Base-by-base conservation (phyloP, 2,329 filamentous ascomycete species). In the Pseudocercospora macadamiae region DNA sequence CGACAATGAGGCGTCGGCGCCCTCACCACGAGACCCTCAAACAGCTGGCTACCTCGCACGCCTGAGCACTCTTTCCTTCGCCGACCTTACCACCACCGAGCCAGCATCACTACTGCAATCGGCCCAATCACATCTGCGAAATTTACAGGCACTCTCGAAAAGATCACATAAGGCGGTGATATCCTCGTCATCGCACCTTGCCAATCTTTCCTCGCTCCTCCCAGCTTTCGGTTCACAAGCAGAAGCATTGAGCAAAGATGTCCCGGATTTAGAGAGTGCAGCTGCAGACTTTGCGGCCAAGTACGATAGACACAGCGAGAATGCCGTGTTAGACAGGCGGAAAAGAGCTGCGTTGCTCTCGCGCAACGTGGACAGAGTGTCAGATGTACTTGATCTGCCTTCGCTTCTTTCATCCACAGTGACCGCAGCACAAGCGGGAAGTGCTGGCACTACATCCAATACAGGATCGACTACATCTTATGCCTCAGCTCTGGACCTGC, bases 361-460 rank as follows among this genome's bases (percentile, higher is more conserved):
- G 16, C 85, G 90, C 48, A 97, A 97, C 72, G 88, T 93, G 25
- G 93, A 97, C 73, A 86, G 93, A 55, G 82, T 97, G 2, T 89
- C 92, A 26, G 93, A 97, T 73, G 88, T 97, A 28, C 85, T 99
- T 59, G 93, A 97, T 69, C 83, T 99, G 26, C 95, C 95, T 0
- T 87, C 89, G 0, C 79, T 97, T 30, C 83, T 99, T 12, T 89
- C 90, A 10, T 92, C 93, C 1, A 88, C 93, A 45, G 88, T 93
- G 57, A 81, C 81, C 23, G 76, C 81, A n/a, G 77, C 76, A n/a
- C 71, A 72, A 34, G 63, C 64, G 26, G 72, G 76, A 2, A 66
- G 76, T 3, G 80, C 86, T 3, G 74, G 74, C 12, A 72, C 74
- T 4, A 64, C 77, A 1, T 80, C 85, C 4, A 73, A 74, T 19